Evolutionary conservation across 1,139 yeast genomes (phyloP).

Genomic region (Yamadazyma siamensis): DNA sequence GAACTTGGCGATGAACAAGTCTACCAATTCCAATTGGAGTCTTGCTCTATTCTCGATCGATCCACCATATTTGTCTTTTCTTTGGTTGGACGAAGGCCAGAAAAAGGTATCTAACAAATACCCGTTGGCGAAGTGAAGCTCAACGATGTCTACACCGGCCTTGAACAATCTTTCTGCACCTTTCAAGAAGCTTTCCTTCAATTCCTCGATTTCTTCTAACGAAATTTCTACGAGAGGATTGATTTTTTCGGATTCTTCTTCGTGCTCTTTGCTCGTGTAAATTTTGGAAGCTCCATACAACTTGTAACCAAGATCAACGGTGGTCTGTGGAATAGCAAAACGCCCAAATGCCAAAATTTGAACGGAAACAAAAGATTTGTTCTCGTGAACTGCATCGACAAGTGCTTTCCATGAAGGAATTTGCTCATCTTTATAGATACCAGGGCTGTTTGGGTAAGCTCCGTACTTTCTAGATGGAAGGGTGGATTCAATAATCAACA

Average conservation of each 20-base stretch:
- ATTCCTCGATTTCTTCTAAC: slow-evolving; percentile 37
- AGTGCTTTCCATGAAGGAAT: slow-evolving; percentile 48
- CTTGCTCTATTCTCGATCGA: slow-evolving; percentile 63
- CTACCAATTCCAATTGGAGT: slow-evolving; percentile 53
- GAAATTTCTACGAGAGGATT: slow-evolving; percentile 39
- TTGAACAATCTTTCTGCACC: slow-evolving; percentile 47
- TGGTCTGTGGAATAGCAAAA: slow-evolving; percentile 38
- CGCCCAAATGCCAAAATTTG: slow-evolving; percentile 66
- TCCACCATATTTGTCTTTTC: slow-evolving; percentile 67
- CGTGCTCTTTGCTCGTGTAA: slow-evolving; percentile 16
- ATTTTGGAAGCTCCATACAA: slow-evolving; percentile 23
- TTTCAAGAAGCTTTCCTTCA: slow-evolving; percentile 24
- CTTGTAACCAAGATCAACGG: slow-evolving; percentile 29
- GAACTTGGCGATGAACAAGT: slow-evolving; percentile 39
- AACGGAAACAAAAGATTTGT: slow-evolving; percentile 46
- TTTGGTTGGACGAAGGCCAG: slow-evolving; percentile 40
- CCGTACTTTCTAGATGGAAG: slow-evolving; percentile 26
- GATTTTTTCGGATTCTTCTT: slow-evolving; percentile 23
- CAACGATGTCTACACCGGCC: slow-evolving; percentile 70
- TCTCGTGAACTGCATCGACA: slow-evolving; percentile 47
- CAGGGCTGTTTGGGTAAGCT: slow-evolving; percentile 47
- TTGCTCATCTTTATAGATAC: slow-evolving; percentile 47
- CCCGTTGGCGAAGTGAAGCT: slow-evolving; percentile 68
- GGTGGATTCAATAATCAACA: slow-evolving; percentile 41
- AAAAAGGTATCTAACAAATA: slow-evolving; percentile 62